A percentile compares a stretch with the other conserved stretches of the same genome.
Evolutionary conservation across 192 early-diverging fungal species (phyloP).

Genomic region (Podila clonocystis): DNA sequence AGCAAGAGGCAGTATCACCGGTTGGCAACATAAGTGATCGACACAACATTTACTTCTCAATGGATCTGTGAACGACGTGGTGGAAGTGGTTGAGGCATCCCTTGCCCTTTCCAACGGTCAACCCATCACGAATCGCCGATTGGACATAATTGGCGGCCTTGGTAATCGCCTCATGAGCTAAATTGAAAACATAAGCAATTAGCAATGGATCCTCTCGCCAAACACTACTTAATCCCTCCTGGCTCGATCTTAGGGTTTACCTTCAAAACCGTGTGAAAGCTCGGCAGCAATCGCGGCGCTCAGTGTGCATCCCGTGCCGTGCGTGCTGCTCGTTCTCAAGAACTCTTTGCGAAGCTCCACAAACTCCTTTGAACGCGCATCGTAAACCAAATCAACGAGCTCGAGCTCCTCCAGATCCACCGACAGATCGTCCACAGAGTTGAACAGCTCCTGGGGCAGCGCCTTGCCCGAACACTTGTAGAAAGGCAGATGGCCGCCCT

Average conservation of each 20-base stretch:
- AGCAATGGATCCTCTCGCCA: too few relatives aligned
- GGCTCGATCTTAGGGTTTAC: conserved; percentile 25
- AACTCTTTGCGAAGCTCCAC: conserved; percentile 63
- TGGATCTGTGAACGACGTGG: conserved; percentile 51
- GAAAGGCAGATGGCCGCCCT: conserved; percentile 84
- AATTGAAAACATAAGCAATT: not conserved
- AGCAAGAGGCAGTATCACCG: too few relatives aligned
- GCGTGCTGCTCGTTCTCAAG: conserved; percentile 76
- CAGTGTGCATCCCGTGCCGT: conserved; percentile 91
- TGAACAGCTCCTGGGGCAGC: conserved; percentile 16
- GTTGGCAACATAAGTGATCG: too few relatives aligned
- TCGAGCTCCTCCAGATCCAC: conserved; percentile 32
- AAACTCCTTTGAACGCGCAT: conserved; percentile 46
- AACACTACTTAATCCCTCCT: not conserved
- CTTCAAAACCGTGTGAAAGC: conserved; percentile 64
- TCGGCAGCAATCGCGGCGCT: conserved; percentile 82
- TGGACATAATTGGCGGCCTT: conserved; percentile 70
- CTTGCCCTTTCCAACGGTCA: conserved; percentile 72
- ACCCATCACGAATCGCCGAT: conserved; percentile 67
- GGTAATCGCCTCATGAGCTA: conserved; percentile 64
- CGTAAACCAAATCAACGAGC: conserved; percentile 75
- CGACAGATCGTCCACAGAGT: conserved; percentile 22
- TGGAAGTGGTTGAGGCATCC: conserved; percentile 86
- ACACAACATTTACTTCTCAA: conserved; percentile 47
- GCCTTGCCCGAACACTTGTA: conserved; percentile 21